A percentile compares a stretch with the other conserved stretches of the same genome.
phyloP scores from a whole-genome alignment of 106 monocot species.

The Dendrobium nobile region DNA sequence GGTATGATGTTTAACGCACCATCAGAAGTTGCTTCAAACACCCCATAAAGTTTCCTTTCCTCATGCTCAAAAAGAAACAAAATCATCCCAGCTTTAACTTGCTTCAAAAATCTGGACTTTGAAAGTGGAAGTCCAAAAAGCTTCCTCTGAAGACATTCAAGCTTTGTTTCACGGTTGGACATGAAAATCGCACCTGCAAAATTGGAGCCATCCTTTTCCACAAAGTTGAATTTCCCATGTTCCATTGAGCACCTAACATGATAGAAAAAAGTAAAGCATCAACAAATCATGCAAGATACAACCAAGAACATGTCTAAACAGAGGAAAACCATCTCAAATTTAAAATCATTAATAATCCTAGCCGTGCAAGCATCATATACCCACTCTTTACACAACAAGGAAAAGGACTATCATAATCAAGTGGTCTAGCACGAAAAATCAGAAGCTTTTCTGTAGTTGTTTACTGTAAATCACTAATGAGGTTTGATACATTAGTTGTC shows the following conservation, averaged over 20 bases:
- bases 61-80: conserved; percentile 85
- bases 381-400: not conserved
- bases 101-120: conserved; percentile 29
- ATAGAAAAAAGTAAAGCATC: not conserved
- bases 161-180: conserved; percentile 47
- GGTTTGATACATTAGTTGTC: not conserved
- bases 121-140: conserved; percentile 60
- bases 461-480: not conserved
- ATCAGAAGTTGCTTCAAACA: conserved; percentile 75
- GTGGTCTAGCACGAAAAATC: not conserved
- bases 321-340: not conserved
- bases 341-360: not conserved
- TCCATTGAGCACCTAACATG: conserved; percentile 6
- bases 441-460: not conserved
- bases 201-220: not conserved
- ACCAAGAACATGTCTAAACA: not conserved
- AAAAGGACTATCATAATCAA: not conserved
- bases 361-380: not conserved
- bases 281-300: not conserved
- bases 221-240: not conserved
- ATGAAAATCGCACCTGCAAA: conserved; percentile 66
- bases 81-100: conserved; percentile 54
- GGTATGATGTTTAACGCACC: conserved; percentile 59
- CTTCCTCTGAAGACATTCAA: conserved; percentile 42
- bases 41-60: conserved; percentile 66